Percentiles rank a stretch among this genome's conserved stretches.
Evolutionary conservation across 2,329 filamentous ascomycete species (phyloP).

Genomic region (Aspergillus ochraceus): DNA sequence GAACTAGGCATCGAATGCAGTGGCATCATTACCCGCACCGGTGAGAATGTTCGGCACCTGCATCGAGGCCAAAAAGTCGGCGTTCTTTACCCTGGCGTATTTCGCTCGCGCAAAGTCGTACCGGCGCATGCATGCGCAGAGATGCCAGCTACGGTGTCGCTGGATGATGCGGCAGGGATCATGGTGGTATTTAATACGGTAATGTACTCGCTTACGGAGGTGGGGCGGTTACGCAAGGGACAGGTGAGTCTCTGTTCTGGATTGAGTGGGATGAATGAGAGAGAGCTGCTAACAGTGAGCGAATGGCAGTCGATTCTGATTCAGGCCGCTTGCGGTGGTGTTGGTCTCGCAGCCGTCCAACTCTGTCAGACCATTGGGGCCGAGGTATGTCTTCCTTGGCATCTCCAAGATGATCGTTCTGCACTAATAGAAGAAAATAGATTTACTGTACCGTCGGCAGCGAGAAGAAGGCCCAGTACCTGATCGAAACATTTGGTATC

Average conservation of each 20-base stretch:
- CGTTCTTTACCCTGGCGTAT: not conserved
- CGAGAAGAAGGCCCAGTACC: constrained; percentile 17
- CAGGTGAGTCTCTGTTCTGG: constrained; percentile 11
- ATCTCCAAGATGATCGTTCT: not conserved
- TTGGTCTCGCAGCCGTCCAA: constrained; percentile 23
- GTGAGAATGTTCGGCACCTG: constrained; percentile 12
- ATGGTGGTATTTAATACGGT: constrained; percentile 15
- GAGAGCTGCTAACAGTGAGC: not conserved
- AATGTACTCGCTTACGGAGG: constrained; percentile 20
- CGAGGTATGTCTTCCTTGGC: constrained; percentile 8
- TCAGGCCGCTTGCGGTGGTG: constrained; percentile 22
- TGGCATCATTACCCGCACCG: constrained; percentile 32
- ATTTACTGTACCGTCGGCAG: constrained; percentile 19
- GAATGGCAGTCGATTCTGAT: constrained; percentile 22
- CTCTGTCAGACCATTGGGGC: constrained; percentile 18
- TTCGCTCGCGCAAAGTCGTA: not conserved
- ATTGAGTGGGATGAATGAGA: not conserved
- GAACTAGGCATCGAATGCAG: constrained; percentile 32
- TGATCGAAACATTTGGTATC: constrained; percentile 18
- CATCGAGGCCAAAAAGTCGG: not conserved
- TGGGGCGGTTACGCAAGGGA: constrained; percentile 22
- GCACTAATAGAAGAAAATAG: not conserved
- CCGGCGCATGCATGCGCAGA: constrained; percentile 3
- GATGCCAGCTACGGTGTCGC: constrained; percentile 11
- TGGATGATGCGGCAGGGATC: constrained; percentile 20